Evolutionary conservation across 106 monocot genomes (phyloP), one percentile per base, ranked within the genome.

Genomic region (Cymbidium sinense): DNA sequence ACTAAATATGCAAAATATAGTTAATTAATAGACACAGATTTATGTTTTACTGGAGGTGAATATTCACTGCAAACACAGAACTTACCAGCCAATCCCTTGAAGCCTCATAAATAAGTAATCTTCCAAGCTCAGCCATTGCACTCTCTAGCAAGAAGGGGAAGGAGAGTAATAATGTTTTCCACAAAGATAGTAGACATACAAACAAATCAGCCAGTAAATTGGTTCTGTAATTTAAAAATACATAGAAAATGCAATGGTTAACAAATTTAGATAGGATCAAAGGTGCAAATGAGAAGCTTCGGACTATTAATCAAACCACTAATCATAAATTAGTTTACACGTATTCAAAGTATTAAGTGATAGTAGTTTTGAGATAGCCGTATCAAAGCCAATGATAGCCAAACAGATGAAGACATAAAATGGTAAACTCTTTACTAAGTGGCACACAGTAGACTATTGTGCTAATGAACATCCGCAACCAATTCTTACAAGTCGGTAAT

Each of bases 21-120:
- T 62, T 65, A 28, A 30, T 12, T 10, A 65, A 72, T 0, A 6
- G 11, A 73, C 1, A 25, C 5, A 73, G 11, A 34, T 70, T 30
- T 19, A 36, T 4, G 18, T 36, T 70, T 34, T 37, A 21, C 18
- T 20, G 18, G 21, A 35, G 18, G 7, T 36, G 33, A 70, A 70
- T 70, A 70, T 70, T 70, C 4, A 70, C 36, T 76, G 20, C 15
- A 76, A 33, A 47, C 31, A 34, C 25, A 75, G 18, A 36, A 80
- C 86, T 84, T 83, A 98, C 98, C 94, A 98, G 71, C 94, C 91
- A 98, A 79, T 98, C 94, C 69, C 98, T 98, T 29, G 98, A 88
- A 76, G 98, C 94, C 83, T 98, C 98, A 74, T 98, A 98, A 62
- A 94, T 92, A 34, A 98, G 92, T 34, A 98, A 54, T 71, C 98